A percentile compares a stretch with the other conserved stretches of the same genome.
Conservation (phyloP, 1,139 yeast species). For the Williopsis jadinii region DNA sequence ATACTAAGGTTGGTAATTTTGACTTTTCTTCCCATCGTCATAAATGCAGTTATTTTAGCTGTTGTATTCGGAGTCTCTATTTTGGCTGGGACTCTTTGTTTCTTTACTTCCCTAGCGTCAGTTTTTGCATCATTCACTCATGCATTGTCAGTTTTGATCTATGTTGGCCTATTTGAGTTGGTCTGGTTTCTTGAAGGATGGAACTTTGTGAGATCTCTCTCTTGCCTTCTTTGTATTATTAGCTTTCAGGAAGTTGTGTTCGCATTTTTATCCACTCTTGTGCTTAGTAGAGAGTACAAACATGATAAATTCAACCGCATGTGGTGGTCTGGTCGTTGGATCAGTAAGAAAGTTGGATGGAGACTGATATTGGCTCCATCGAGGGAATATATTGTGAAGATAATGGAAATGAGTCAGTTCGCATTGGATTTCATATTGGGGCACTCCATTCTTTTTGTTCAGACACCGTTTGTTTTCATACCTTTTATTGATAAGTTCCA, state of each 20-base stretch:
- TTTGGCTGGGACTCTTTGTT: slow-evolving; percentile 36
- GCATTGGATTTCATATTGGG: slow-evolving; percentile 67
- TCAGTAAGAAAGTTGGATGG: slow-evolving; percentile 41
- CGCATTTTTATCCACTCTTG: slow-evolving; percentile 36
- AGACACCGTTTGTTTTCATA: slow-evolving; percentile 55
- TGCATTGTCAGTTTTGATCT: slow-evolving; percentile 41
- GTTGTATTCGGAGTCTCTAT: slow-evolving; percentile 42
- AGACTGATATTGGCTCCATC: slow-evolving; percentile 54
- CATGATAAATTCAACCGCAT: slow-evolving; percentile 53
- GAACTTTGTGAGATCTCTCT: slow-evolving; percentile 48
- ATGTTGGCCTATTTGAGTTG: slow-evolving; percentile 50
- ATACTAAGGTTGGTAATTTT: slow-evolving; percentile 45
- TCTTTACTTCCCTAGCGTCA: neutral
- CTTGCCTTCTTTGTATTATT: slow-evolving; percentile 51
- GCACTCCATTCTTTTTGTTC: slow-evolving; percentile 51
- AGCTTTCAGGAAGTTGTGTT: slow-evolving; percentile 49
- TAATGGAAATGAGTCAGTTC: slow-evolving; percentile 61
- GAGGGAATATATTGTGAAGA: slow-evolving; percentile 63
- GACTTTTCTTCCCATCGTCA: slow-evolving; percentile 44
- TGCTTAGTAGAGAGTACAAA: slow-evolving; percentile 54
- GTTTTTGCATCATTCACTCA: slow-evolving; percentile 47
- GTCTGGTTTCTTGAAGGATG: slow-evolving; percentile 61
- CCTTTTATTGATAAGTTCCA: slow-evolving; percentile 79
- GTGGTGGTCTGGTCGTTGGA: slow-evolving; percentile 91
- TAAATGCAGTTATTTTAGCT: slow-evolving; percentile 38